Conservation (phyloP, 352 stramenopile species). For the Pythium pectinolyticum region DNA sequence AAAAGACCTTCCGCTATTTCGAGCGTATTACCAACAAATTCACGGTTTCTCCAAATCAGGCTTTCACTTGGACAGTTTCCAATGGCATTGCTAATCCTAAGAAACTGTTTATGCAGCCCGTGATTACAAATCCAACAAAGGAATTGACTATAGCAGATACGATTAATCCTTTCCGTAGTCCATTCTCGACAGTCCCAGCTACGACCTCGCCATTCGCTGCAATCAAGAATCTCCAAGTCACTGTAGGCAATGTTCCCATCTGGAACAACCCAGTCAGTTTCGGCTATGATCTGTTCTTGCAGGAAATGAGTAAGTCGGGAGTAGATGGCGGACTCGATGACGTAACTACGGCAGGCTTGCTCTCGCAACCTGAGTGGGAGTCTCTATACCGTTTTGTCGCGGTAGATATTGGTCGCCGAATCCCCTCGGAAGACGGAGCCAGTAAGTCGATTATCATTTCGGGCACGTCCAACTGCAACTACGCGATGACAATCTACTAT, state of each 20-base stretch:
- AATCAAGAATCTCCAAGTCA: constrained; percentile 28
- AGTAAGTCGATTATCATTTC: constrained; percentile 26
- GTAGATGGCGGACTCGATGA: constrained; percentile 31
- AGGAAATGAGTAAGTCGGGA: constrained; percentile 31
- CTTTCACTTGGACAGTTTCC: constrained; percentile 17
- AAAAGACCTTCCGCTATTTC: constrained; percentile 21
- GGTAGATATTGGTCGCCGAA: constrained; percentile 32
- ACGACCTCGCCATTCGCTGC: constrained; percentile 24
- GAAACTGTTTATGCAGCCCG: constrained; percentile 23
- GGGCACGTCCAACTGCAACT: constrained; percentile 24
- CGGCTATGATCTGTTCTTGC: constrained; percentile 32
- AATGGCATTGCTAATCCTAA: constrained; percentile 25
- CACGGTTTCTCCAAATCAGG: constrained; percentile 12
- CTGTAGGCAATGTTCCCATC: constrained; percentile 27
- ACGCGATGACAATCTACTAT: constrained; percentile 26
- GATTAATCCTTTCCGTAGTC: constrained; percentile 24
- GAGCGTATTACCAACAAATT: constrained; percentile 22
- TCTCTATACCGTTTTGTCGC: constrained; percentile 28
- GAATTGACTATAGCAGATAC: constrained; percentile 20
- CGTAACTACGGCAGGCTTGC: constrained; percentile 15
- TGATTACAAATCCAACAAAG: constrained; percentile 21
- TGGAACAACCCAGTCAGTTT: constrained; percentile 27
- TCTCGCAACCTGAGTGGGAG: constrained; percentile 28
- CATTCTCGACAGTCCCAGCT: constrained; percentile 26
- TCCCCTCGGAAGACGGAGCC: constrained; percentile 29